Conservation (phyloP, 139 green algal genomes). For the Chlorella sp. region DNA sequence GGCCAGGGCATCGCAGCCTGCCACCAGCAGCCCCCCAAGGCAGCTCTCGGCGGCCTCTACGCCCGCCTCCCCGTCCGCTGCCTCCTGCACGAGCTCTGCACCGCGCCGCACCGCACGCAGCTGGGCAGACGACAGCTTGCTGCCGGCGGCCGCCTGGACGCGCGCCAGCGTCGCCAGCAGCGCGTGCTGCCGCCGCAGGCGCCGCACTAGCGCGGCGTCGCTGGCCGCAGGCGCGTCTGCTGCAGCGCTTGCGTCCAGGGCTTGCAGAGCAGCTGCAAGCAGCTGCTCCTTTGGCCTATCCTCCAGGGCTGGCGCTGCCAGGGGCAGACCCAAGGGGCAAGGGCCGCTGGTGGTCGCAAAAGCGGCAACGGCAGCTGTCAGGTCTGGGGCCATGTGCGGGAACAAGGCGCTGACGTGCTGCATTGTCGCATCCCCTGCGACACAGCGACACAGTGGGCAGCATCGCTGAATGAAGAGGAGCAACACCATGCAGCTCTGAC, state of each 20-base stretch:
- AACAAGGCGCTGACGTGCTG: constrained; percentile 7
- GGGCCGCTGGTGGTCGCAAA: background rate
- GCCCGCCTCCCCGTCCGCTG: background rate
- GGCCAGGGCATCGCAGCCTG: background rate
- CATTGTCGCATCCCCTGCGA: background rate
- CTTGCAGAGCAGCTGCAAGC: background rate
- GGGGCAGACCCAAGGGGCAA: constrained; percentile 4
- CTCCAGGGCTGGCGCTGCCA: background rate
- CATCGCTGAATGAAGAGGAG: background rate
- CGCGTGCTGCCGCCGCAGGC: background rate
- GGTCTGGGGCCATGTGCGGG: background rate
- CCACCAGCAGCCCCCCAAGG: constrained; percentile 13
- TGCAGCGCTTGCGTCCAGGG: background rate
- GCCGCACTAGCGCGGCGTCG: background rate
- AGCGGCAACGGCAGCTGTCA: constrained; percentile 1
- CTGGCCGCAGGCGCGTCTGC: background rate
- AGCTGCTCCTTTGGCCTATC: background rate
- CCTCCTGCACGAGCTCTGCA: constrained; percentile 1
- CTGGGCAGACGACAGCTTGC: background rate
- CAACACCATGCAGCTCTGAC: background rate
- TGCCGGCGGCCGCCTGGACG: background rate
- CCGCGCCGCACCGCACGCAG: background rate
- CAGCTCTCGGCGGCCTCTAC: background rate
- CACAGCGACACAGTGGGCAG: background rate
- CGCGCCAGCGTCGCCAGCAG: background rate